A percentile compares a stretch with the other conserved stretches of the same genome.
Evolutionary conservation across 257 asterid genomes (phyloP).

Genomic region (Avicennia marina): DNA sequence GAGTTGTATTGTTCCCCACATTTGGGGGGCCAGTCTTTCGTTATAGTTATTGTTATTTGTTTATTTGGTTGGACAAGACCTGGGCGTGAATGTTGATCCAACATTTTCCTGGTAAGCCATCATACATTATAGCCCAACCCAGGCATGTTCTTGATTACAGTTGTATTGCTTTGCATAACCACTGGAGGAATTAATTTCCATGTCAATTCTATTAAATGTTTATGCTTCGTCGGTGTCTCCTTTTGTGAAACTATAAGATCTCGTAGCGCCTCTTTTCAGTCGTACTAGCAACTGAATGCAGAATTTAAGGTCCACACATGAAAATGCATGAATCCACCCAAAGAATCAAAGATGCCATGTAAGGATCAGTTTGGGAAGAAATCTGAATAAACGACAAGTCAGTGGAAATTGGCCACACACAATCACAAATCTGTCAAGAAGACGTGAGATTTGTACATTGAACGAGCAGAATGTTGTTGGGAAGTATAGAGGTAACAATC

Average conservation of each 20-base stretch:
- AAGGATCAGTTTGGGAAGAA: neutral
- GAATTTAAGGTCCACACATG: neutral
- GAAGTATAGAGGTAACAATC: no score
- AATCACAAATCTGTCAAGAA: neutral
- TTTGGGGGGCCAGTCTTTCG: constrained; percentile 22
- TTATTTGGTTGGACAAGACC: neutral
- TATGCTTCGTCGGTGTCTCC: neutral
- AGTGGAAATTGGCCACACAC: no score
- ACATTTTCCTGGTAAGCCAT: neutral
- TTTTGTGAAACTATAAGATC: neutral
- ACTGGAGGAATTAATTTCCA: neutral
- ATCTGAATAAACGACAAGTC: neutral
- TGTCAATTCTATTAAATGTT: no score
- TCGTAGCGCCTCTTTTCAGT: neutral
- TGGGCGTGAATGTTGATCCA: neutral
- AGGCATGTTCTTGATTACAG: neutral
- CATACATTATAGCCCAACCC: neutral
- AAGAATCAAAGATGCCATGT: neutral
- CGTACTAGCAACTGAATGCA: neutral
- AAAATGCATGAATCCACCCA: neutral
- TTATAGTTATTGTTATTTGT: neutral
- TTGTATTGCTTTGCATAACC: constrained; percentile 2
- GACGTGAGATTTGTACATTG: neutral
- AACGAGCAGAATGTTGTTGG: neutral
- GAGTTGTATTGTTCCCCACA: constrained; percentile 14